Base-by-base conservation (phyloP, 73 alveolate species). In the Breviolum minutum region DNA sequence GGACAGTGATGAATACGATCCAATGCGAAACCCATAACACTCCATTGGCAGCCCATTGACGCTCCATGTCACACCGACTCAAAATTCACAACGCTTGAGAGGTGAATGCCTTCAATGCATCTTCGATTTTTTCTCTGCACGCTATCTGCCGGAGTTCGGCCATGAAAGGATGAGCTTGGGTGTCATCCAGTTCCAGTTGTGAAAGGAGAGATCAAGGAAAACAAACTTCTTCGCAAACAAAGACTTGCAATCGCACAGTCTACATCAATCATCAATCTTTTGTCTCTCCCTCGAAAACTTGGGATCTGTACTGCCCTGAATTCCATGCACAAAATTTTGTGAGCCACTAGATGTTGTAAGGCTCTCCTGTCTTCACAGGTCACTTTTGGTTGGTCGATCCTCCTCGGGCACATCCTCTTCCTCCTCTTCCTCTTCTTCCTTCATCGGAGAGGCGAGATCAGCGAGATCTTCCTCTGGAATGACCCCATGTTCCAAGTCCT, bases 361-460 rank as follows among this genome's bases (percentile, higher is more conserved):
- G 63, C 32, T 77, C 63, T 29, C 86, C 86, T n/a, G 76, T 13
- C 86, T 29, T 77, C 62, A 77, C 86, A 77, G 32, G 32, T 77
- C 86, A n/a, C 11, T 22, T 66, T 4, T 66, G 74, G 86, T 27
- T 11, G 62, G 86, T 77, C 26, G 86, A 7, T n/a, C 86, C 61
- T 73, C 82, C 82, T 73, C 82, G 2, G 26, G 82, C 82, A 73
- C 82, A 29, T 73, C 82, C 24, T 73, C 82, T 26, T 73, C 82
- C 82, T 73, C 40, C 81, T n/a, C 81, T 20, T n/a, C 81, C 26
- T n/a, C 81, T 48, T 71, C 81, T 20, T 71, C 29, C 13, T 20
- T 71, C 32, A 8, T 71, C 12, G 81, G 81, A 71, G 81, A 71
- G 19, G 32, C 8, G 19, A 30, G 40, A 17, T 20, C 81, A 2